Evolutionary conservation across 345 rosid species (phyloP).

Genomic region (Sonneratia alba): DNA sequence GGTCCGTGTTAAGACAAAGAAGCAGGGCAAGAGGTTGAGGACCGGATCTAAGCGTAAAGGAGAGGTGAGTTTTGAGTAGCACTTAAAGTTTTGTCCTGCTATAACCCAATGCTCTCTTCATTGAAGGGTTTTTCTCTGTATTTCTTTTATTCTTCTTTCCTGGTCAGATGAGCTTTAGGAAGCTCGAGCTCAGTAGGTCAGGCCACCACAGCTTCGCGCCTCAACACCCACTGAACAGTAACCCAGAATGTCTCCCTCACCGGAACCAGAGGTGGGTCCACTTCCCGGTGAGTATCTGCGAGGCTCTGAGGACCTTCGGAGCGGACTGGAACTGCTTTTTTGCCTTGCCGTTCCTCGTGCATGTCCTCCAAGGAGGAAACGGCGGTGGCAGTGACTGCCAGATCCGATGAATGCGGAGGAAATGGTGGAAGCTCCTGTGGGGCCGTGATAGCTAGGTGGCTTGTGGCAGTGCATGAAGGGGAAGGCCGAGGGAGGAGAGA

Average conservation of each 20-base stretch:
- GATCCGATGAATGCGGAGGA: slow-evolving; percentile 1
- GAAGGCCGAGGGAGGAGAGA: slow-evolving; percentile 51
- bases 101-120: not conserved
- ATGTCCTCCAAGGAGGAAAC: slow-evolving; percentile 29
- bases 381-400: not conserved
- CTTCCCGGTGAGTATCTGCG: slow-evolving; percentile 73
- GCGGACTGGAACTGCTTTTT: slow-evolving; percentile 83
- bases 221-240: slow-evolving; percentile 18
- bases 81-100: not conserved
- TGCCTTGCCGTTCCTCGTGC: slow-evolving; percentile 79
- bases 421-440: slow-evolving; percentile 37
- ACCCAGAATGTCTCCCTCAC: slow-evolving; percentile 31
- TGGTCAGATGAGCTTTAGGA: slow-evolving; percentile 49
- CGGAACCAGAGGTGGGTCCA: slow-evolving; percentile 80
- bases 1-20: slow-evolving; percentile 94
- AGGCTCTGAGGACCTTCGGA: slow-evolving; percentile 67
- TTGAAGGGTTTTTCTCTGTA: not conserved
- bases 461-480: slow-evolving; percentile 63
- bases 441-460: slow-evolving; percentile 74
- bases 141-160: not conserved
- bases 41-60: slow-evolving; percentile 58
- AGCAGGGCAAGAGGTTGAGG: slow-evolving; percentile 66
- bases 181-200: slow-evolving; percentile 24
- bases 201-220: slow-evolving; percentile 14
- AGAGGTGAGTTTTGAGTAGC: slow-evolving; percentile 29